A percentile compares a stretch with the other conserved stretches of the same genome.
These are phyloP conservation scores for Phialocephala sp. DNA, from an alignment of 2,329 filamentous ascomycete species.

Conservation along the genomic window DNA sequence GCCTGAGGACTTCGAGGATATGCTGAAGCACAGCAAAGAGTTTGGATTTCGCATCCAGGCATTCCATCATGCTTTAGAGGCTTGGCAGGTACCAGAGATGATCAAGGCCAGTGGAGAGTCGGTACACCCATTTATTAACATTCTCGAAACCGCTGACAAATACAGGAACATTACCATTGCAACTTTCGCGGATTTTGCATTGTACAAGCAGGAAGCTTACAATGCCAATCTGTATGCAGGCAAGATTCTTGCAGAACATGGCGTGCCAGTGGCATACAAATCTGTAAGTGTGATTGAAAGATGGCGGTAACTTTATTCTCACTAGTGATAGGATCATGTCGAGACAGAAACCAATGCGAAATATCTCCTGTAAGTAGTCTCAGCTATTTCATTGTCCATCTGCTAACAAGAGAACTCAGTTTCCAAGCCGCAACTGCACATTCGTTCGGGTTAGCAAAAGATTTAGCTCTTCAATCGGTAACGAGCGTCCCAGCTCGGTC, in stretches of 20 bases:
- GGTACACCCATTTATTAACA: slow-evolving; percentile 23
- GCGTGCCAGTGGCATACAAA: slow-evolving; percentile 51
- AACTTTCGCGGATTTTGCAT: slow-evolving; percentile 49
- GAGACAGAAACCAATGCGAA: slow-evolving; percentile 46
- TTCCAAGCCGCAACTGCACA: slow-evolving; percentile 49
- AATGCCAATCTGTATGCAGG: slow-evolving; percentile 48
- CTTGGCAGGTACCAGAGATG: slow-evolving; percentile 49
- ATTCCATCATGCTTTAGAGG: slow-evolving; percentile 49
- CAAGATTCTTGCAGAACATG: slow-evolving; percentile 48
- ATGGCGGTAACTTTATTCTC: neutral
- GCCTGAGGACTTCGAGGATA: slow-evolving; percentile 50
- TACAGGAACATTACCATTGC: slow-evolving; percentile 49
- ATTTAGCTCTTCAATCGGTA: slow-evolving; percentile 50
- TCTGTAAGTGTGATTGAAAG: slow-evolving; percentile 38
- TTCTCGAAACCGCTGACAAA: neutral
- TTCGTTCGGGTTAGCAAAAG: slow-evolving; percentile 49
- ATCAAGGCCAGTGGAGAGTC: slow-evolving; percentile 47
- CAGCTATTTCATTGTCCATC: neutral
- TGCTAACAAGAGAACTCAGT: slow-evolving; percentile 26
- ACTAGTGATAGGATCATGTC: slow-evolving; percentile 44
- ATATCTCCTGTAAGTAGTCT: slow-evolving; percentile 45
- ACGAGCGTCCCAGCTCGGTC: slow-evolving; percentile 53
- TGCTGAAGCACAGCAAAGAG: slow-evolving; percentile 50
- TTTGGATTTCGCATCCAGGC: slow-evolving; percentile 50
- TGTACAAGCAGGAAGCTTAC: slow-evolving; percentile 52